phyloP scores from a whole-genome alignment of 2,329 filamentous ascomycete genomes.

The Zasmidium angulare region DNA sequence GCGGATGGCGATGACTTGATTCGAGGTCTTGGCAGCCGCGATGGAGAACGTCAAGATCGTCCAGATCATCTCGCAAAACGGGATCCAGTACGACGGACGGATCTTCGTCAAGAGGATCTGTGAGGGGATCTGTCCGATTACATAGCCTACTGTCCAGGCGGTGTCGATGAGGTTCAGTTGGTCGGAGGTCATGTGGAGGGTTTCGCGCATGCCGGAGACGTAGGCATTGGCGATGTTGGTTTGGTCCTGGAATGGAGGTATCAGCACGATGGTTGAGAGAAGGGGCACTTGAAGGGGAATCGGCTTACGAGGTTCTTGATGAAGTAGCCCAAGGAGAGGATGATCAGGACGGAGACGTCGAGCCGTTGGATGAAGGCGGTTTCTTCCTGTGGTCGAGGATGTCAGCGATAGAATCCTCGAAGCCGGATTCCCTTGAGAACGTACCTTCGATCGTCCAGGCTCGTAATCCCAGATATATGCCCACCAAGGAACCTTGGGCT shows the following conservation, averaged over 20 bases:
- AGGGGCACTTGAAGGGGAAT: not conserved
- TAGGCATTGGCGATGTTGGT: constrained; percentile 45
- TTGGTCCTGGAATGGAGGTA: not conserved
- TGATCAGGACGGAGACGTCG: constrained; percentile 50
- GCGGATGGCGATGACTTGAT: constrained; percentile 48
- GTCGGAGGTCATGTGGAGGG: constrained; percentile 53
- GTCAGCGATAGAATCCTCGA: not conserved
- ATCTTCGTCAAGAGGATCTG: constrained; percentile 50
- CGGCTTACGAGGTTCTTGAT: constrained; percentile 47
- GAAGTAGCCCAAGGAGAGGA: constrained; percentile 52
- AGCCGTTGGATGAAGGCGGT: constrained; percentile 31
- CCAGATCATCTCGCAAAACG: constrained; percentile 50
- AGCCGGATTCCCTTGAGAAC: not conserved
- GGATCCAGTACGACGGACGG: constrained; percentile 51
- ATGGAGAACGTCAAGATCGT: constrained; percentile 50
- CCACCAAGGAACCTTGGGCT: constrained; percentile 19
- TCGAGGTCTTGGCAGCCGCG: constrained; percentile 41
- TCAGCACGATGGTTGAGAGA: not conserved
- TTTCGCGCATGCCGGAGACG: constrained; percentile 54
- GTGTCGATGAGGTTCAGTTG: constrained; percentile 58
- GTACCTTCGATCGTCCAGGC: constrained; percentile 39
- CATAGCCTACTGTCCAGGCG: constrained; percentile 60
- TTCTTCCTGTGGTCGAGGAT: constrained; percentile 11
- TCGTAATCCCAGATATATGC: constrained; percentile 53
- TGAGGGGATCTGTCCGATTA: constrained; percentile 23